phyloP scores from a whole-genome alignment of 441 rosid genomes.

The Omphalea diandra region DNA sequence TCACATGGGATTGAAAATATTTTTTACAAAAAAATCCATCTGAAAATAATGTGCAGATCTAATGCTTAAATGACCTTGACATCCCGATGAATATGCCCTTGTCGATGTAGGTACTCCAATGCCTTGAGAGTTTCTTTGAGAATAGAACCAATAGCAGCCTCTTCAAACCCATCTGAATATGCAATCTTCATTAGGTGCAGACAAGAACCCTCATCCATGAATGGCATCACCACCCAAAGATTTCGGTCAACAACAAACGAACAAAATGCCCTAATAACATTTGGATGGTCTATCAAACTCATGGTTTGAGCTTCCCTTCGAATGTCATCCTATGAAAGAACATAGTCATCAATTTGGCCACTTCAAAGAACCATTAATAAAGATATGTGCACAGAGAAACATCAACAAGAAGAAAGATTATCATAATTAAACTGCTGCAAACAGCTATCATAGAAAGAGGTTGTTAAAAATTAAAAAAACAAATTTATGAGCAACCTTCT shows the following conservation, averaged over 20 bases:
- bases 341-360: conserved; percentile 16
- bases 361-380: conserved; percentile 14
- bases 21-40: not conserved
- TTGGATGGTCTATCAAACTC: conserved; percentile 98
- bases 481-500: not conserved
- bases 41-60: conserved; percentile 15
- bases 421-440: not conserved
- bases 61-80: conserved; percentile 61
- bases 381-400: conserved; percentile 5
- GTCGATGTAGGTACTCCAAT: conserved; percentile 90
- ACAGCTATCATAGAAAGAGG: not conserved
- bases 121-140: conserved; percentile 97
- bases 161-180: conserved; percentile 90
- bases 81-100: conserved; percentile 99
- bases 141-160: conserved; percentile 81
- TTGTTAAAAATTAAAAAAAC: not conserved
- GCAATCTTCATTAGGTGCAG: conserved; percentile 98
- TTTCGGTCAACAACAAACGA: conserved; percentile 86
- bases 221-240: conserved; percentile 99
- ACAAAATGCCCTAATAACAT: conserved; percentile 81
- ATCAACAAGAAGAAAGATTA: not conserved
- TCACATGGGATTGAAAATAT: conserved; percentile 10
- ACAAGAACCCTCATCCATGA: conserved; percentile 98
- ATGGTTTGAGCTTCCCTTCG: conserved; percentile 96
- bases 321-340: conserved; percentile 70